phyloP scores from a whole-genome alignment of 352 stramenopile species.

The Thalassiosira delicatula region DNA sequence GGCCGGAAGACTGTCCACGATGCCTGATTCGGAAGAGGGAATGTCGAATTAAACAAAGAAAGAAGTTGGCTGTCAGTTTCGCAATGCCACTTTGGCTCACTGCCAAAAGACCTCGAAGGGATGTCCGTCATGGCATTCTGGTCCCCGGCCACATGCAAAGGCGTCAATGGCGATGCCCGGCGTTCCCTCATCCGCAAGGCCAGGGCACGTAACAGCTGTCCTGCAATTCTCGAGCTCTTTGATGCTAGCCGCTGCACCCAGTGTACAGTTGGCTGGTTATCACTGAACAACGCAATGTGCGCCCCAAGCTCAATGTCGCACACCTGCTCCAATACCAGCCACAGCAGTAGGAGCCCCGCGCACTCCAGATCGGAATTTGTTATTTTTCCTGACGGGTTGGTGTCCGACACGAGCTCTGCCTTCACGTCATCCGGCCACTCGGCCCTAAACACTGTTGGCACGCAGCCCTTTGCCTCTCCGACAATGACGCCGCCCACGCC shows the following conservation, averaged over 20 bases:
- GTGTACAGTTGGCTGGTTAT: slow-evolving; percentile 19
- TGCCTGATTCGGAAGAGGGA: slow-evolving; percentile 41
- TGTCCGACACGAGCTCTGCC: neutral
- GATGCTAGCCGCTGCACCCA: slow-evolving; percentile 5
- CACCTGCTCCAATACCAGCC: slow-evolving; percentile 1
- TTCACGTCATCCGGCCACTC: slow-evolving; percentile 4
- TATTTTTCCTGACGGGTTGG: slow-evolving; percentile 18
- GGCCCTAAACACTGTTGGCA: slow-evolving; percentile 8
- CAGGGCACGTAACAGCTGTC: neutral
- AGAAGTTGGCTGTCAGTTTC: slow-evolving; percentile 29
- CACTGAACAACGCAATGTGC: neutral
- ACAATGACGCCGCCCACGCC: slow-evolving; percentile 14
- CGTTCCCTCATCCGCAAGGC: neutral
- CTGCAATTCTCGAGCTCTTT: neutral
- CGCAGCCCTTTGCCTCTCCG: neutral
- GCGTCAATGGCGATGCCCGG: neutral
- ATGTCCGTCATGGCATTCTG: slow-evolving; percentile 41
- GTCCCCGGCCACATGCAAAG: slow-evolving; percentile 12
- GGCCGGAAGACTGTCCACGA: slow-evolving; percentile 49
- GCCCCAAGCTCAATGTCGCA: neutral
- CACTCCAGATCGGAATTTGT: slow-evolving; percentile 25
- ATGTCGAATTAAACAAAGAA: slow-evolving; percentile 36
- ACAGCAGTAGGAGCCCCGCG: neutral
- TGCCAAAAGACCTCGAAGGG: slow-evolving; percentile 52
- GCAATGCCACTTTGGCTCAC: slow-evolving; percentile 28